These are phyloP conservation scores for Citrus trifoliata DNA, from an alignment of 345 rosid genomes.

Conservation along the genomic window DNA sequence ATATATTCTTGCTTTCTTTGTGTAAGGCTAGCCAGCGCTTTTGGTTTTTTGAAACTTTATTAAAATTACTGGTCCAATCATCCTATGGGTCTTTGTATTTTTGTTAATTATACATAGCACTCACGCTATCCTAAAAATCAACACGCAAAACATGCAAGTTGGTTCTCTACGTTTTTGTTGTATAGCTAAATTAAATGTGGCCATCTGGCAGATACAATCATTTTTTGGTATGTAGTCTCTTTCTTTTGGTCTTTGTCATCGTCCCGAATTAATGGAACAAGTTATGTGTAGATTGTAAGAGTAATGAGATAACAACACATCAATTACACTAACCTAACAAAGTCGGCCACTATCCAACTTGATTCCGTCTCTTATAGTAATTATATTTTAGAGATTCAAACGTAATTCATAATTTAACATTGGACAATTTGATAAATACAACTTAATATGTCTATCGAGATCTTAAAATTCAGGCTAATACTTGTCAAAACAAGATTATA, in stretches of 20 bases:
- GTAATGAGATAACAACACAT: too few species aligned
- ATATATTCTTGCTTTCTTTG: conserved; percentile 70
- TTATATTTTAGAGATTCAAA: too few species aligned
- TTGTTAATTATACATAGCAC: neutral
- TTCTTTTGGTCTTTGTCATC: neutral
- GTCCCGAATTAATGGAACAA: neutral
- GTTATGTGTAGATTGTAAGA: neutral
- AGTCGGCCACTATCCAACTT: too few species aligned
- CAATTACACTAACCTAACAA: too few species aligned
- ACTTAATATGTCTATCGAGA: too few species aligned
- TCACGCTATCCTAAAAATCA: neutral
- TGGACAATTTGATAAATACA: too few species aligned
- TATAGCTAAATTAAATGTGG: neutral
- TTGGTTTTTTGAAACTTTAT: conserved; percentile 31
- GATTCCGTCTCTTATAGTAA: too few species aligned
- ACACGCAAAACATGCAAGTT: neutral
- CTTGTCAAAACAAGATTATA: too few species aligned
- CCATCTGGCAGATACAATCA: neutral
- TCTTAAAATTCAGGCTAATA: too few species aligned
- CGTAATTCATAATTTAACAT: too few species aligned
- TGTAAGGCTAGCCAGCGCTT: conserved; percentile 41
- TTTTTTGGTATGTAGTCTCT: neutral
- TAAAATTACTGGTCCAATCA: neutral
- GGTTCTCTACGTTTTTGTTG: neutral
- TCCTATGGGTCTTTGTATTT: conserved; percentile 1